A percentile compares a stretch with the other conserved stretches of the same genome.
Conservation (phyloP, 805 yeast genomes). For the Sugiyamaella floridensis region DNA sequence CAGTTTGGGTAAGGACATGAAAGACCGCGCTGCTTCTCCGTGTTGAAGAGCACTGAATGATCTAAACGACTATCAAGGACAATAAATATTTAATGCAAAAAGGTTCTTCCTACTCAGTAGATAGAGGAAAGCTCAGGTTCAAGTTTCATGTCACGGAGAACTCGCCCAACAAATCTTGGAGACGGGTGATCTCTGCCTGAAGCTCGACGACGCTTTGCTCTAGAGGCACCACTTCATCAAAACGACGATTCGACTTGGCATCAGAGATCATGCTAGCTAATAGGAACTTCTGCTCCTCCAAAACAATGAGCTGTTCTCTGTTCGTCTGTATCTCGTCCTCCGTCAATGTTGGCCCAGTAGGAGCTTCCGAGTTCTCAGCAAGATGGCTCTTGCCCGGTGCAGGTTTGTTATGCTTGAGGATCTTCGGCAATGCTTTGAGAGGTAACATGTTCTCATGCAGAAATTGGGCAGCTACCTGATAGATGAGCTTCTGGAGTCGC, state of each 20-base stretch:
- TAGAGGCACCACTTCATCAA: constrained; percentile 66
- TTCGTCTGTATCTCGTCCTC: constrained; percentile 34
- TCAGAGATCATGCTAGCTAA: constrained; percentile 57
- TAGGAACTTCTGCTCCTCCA: constrained; percentile 75
- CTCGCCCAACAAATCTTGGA: constrained; percentile 48
- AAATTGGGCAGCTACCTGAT: constrained; percentile 48
- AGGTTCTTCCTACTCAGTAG: no score
- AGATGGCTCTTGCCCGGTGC: constrained; percentile 2
- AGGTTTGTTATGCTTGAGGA: constrained; percentile 24
- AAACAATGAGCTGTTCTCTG: constrained; percentile 74
- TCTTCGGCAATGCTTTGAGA: constrained; percentile 52
- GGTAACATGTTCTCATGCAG: constrained; percentile 62
- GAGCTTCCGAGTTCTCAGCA: not conserved
- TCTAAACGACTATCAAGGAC: no score
- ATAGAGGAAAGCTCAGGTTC: no score
- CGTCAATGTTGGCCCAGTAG: constrained; percentile 3
- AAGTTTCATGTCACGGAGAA: constrained; percentile 28
- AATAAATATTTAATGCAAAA: no score
- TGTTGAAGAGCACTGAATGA: no score
- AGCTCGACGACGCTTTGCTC: constrained; percentile 54
- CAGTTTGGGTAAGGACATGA: not conserved
- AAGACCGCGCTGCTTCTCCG: no score
- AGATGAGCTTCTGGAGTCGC: constrained; percentile 47
- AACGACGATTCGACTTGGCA: constrained; percentile 59
- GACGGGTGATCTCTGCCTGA: constrained; percentile 34